Evolutionary conservation across 2,329 filamentous ascomycete species (phyloP).

Genomic region (Blastomyces percursus): DNA sequence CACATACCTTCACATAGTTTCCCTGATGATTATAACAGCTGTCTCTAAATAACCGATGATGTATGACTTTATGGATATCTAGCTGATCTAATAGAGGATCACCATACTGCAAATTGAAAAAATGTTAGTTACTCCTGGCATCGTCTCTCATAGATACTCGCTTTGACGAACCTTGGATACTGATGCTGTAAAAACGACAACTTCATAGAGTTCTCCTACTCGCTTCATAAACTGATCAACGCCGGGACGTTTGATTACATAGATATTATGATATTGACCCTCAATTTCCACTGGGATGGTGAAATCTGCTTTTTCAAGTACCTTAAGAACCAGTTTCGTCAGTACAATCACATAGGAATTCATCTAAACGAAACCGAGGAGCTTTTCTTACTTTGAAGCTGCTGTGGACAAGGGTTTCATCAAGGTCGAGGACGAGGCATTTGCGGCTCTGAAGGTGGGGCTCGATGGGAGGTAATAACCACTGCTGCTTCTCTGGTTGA

Average conservation of each 20-base stretch:
- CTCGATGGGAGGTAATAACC: constrained; percentile 68
- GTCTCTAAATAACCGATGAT: constrained; percentile 92
- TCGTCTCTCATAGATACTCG: constrained; percentile 5
- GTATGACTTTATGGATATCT: constrained; percentile 93
- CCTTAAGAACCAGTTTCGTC: constrained; percentile 43
- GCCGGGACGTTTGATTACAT: constrained; percentile 97
- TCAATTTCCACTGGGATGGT: constrained; percentile 99
- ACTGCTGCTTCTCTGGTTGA: constrained; percentile 46
- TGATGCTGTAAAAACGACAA: constrained; percentile 96
- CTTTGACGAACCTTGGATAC: constrained; percentile 70
- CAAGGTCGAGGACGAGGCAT: constrained; percentile 87
- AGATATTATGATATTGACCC: constrained; percentile 97
- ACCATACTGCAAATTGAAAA: constrained; percentile 55
- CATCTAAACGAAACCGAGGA: constrained; percentile 8
- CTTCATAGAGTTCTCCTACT: constrained; percentile 93
- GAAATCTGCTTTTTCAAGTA: constrained; percentile 95
- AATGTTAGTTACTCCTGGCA: constrained; percentile 10
- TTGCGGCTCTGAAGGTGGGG: constrained; percentile 78
- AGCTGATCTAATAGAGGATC: constrained; percentile 92
- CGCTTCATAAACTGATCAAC: constrained; percentile 99
- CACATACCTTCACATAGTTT: constrained; percentile 78
- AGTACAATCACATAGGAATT: constrained; percentile 13
- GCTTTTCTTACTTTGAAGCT: constrained; percentile 73
- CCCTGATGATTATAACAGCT: constrained; percentile 99
- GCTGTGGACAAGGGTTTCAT: constrained; percentile 95